Evolutionary conservation across 1,284 basidiomycete genomes (phyloP).

Genomic region (Caloboletus inedulis): DNA sequence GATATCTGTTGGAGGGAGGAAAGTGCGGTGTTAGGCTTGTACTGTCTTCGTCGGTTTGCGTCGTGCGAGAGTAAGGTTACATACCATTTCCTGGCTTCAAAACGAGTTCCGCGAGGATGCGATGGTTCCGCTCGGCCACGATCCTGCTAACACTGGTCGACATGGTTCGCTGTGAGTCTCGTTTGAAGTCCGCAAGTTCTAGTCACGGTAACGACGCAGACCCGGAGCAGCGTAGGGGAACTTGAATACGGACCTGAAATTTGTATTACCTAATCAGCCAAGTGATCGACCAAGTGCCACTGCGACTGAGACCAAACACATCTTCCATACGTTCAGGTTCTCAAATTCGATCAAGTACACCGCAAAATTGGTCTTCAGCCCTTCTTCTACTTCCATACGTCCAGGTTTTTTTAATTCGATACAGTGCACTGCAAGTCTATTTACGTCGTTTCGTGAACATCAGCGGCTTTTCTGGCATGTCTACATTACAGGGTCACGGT

Average conservation of each 20-base stretch:
- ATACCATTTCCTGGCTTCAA: conserved; percentile 74
- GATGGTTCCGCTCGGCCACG: conserved; percentile 65
- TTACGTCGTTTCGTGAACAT: conserved; percentile 17
- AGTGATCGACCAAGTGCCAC: conserved; percentile 16
- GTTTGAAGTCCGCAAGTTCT: neutral
- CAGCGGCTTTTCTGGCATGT: conserved; percentile 14
- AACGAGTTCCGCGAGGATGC: conserved; percentile 62
- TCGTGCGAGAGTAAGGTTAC: neutral
- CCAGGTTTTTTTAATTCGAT: conserved; percentile 2
- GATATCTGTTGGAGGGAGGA: conserved; percentile 44
- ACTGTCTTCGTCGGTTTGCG: conserved; percentile 5
- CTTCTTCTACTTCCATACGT: neutral
- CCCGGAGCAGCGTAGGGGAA: neutral
- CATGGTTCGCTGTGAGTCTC: conserved; percentile 25
- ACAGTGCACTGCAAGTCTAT: conserved; percentile 1
- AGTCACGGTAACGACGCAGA: conserved; percentile 1
- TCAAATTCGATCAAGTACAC: conserved; percentile 1
- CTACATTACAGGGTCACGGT: conserved; percentile 14
- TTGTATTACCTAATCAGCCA: conserved; percentile 19
- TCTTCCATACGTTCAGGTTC: conserved; percentile 7
- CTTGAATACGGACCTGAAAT: neutral
- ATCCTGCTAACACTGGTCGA: conserved; percentile 50
- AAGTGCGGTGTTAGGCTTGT: conserved; percentile 6
- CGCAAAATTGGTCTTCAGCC: neutral
- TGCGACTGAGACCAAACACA: neutral